Conservation (phyloP, 2,329 filamentous ascomycete species). For the Claviceps pusilla region DNA sequence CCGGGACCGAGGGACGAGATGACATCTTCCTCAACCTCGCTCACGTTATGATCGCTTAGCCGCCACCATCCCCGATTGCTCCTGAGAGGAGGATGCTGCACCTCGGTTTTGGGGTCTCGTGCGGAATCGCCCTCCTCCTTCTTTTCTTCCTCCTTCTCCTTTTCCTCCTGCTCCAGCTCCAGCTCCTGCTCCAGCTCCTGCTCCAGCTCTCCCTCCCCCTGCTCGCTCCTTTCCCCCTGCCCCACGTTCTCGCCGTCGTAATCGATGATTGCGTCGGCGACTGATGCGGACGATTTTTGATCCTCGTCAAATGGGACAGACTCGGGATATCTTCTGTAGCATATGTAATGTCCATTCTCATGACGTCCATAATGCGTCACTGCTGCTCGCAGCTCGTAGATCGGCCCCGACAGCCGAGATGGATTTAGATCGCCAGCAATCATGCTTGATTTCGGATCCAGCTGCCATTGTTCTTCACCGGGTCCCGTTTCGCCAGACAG, state of each 20-base stretch:
- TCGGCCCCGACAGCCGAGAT: slow-evolving; percentile 38
- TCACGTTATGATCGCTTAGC: slow-evolving; percentile 78
- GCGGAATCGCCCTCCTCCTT: slow-evolving; percentile 3
- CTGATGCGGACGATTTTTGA: not conserved
- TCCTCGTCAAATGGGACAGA: not conserved
- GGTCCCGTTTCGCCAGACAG: slow-evolving; percentile 9
- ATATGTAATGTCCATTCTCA: slow-evolving; percentile 92
- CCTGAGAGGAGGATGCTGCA: slow-evolving; percentile 2
- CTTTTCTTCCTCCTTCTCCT: too few relatives aligned
- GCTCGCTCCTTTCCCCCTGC: not conserved
- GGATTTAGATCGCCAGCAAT: slow-evolving; percentile 39
- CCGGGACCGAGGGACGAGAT: slow-evolving; percentile 58
- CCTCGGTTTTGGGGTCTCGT: slow-evolving; percentile 1
- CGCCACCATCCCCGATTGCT: slow-evolving; percentile 61
- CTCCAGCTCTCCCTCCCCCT: not conserved
- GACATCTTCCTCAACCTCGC: slow-evolving; percentile 53
- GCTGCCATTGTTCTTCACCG: slow-evolving; percentile 50
- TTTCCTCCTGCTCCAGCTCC: too few relatives aligned
- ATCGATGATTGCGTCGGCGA: slow-evolving; percentile 1
- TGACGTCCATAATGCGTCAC: slow-evolving; percentile 83
- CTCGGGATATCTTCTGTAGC: slow-evolving; percentile 58
- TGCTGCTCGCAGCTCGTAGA: slow-evolving; percentile 69
- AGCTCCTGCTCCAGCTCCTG: not conserved
- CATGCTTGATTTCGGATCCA: slow-evolving; percentile 58
- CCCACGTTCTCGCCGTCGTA: not conserved